Conservation (phyloP, 805 yeast genomes). For the Cyberlindnera meyerae region DNA sequence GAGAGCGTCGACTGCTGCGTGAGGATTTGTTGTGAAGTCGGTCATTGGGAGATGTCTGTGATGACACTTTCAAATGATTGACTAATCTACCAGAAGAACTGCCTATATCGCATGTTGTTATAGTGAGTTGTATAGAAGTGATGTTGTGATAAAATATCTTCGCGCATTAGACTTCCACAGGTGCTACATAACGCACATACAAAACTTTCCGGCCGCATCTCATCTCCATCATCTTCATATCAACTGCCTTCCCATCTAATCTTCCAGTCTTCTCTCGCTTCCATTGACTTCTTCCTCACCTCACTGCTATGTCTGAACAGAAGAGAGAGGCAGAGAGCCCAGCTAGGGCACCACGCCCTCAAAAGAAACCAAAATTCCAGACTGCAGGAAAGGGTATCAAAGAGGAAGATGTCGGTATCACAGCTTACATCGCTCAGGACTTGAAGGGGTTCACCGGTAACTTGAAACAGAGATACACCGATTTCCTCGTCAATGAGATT, state of each 20-base stretch:
- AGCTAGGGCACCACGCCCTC: slow-evolving; percentile 11
- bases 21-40: no score
- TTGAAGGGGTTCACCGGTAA: slow-evolving; percentile 68
- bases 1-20: slow-evolving; percentile 13
- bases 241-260: no score
- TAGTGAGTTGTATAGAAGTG: no score
- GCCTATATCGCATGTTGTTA: no score
- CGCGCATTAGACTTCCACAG: no score
- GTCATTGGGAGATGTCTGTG: no score
- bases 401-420: slow-evolving; percentile 86
- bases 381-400: slow-evolving; percentile 39
- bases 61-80: no score
- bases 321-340: slow-evolving; percentile 24
- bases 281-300: neutral
- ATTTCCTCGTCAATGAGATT: slow-evolving; percentile 90
- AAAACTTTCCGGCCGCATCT: no score
- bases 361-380: slow-evolving; percentile 20
- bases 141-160: no score
- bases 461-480: slow-evolving; percentile 86
- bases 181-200: no score
- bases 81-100: no score
- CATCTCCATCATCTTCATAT: no score
- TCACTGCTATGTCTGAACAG: slow-evolving; percentile 10
- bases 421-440: slow-evolving; percentile 53
- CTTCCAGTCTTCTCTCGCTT: neutral